Evolutionary conservation across 257 asterid genomes (phyloP).

Genomic region (Verbascum thapsus): DNA sequence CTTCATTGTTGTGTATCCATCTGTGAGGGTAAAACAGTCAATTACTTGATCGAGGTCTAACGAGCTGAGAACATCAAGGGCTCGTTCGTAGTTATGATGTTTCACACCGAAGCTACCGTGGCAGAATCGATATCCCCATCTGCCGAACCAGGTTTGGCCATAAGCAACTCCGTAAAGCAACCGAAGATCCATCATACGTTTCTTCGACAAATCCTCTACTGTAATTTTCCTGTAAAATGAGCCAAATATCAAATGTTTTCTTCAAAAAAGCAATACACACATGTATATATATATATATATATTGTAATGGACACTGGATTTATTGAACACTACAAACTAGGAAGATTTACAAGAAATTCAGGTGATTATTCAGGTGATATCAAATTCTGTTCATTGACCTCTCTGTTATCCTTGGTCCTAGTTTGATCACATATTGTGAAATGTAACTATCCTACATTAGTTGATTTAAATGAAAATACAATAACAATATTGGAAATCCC

Average conservation of each 20-base stretch:
- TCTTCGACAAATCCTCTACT: constrained; percentile 80
- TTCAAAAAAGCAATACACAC: too few relatives aligned
- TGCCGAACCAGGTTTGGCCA: constrained; percentile 89
- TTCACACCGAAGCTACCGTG: constrained; percentile 90
- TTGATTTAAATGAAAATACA: neutral
- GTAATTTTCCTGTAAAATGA: constrained; percentile 61
- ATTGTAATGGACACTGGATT: neutral
- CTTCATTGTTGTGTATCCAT: constrained; percentile 40
- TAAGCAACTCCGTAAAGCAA: constrained; percentile 85
- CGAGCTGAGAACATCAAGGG: constrained; percentile 68
- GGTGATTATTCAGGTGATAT: too few relatives aligned
- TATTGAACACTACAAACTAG: neutral
- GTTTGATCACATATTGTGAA: neutral
- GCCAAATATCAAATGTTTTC: constrained; percentile 11
- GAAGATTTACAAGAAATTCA: neutral
- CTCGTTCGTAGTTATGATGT: constrained; percentile 64
- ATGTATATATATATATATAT: too few relatives aligned
- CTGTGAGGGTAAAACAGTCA: constrained; percentile 42
- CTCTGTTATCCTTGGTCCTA: constrained; percentile 19
- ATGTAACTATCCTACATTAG: neutral
- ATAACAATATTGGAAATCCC: constrained; percentile 1
- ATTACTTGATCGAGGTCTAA: constrained; percentile 59
- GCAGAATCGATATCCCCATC: constrained; percentile 85
- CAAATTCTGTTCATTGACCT: too few relatives aligned
- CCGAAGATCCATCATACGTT: constrained; percentile 71